Evolutionary conservation across 371 early-diverging fungal species (phyloP).

Genomic region (Syncephalastrum racemosum): DNA sequence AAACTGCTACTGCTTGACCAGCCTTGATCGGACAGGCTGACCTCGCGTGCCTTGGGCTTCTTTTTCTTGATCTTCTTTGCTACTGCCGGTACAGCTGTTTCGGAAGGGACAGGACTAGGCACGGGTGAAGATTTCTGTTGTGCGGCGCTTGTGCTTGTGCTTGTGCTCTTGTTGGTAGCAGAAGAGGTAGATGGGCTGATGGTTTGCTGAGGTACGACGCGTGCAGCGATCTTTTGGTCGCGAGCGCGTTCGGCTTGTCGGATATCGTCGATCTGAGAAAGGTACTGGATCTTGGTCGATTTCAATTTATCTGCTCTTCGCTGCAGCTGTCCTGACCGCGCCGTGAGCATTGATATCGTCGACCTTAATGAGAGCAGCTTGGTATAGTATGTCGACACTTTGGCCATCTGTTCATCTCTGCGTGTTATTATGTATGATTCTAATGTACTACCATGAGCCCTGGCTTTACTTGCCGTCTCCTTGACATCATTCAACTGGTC

Average conservation of each 20-base stretch:
- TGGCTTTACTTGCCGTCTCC: neutral
- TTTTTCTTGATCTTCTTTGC: conserved; percentile 27
- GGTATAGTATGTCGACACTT: conserved; percentile 35
- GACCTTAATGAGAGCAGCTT: conserved; percentile 37
- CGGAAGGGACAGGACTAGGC: conserved; percentile 2
- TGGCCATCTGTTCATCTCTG: conserved; percentile 26
- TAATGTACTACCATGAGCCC: neutral
- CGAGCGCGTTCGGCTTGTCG: conserved; percentile 34
- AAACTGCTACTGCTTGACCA: too few species aligned
- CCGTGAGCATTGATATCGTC: conserved; percentile 36
- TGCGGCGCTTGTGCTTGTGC: neutral
- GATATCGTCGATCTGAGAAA: conserved; percentile 37
- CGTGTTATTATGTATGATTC: neutral
- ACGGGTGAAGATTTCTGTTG: conserved; percentile 1
- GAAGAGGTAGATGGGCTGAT: conserved; percentile 7
- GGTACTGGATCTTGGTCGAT: conserved; percentile 24
- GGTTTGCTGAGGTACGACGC: conserved; percentile 5
- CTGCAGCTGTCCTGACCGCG: conserved; percentile 33
- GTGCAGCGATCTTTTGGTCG: conserved; percentile 37
- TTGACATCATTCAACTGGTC: too few species aligned
- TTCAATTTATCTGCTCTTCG: conserved; percentile 32
- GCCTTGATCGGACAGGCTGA: neutral
- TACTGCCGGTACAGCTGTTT: conserved; percentile 4
- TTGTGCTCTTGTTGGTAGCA: conserved; percentile 2
- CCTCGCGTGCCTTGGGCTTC: conserved; percentile 30